These are phyloP conservation scores for Digitaria exilis DNA, from an alignment of 202 grass and related monocot species.

Conservation along the genomic window DNA sequence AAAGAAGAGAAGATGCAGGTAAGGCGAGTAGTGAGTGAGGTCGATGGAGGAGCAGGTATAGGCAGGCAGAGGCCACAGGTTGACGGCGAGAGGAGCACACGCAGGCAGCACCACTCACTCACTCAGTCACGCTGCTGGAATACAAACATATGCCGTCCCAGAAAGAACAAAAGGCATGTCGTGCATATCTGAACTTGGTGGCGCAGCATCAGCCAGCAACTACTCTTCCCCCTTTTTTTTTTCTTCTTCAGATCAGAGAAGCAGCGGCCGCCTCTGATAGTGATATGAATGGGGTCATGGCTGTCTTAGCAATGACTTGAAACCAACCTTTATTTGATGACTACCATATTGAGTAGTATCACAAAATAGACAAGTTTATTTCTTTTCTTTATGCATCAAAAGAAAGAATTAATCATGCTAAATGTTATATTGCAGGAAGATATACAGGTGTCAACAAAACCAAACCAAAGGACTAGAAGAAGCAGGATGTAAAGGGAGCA, in stretches of 20 bases:
- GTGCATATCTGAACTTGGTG: slow-evolving; percentile 19
- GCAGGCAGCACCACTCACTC: background rate
- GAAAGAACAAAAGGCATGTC: background rate
- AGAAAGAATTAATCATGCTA: background rate
- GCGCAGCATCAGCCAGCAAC: slow-evolving; percentile 15
- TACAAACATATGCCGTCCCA: no score
- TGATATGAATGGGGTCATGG: background rate
- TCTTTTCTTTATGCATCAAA: no score
- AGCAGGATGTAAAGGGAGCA: background rate
- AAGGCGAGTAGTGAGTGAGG: background rate
- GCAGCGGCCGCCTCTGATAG: background rate
- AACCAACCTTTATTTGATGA: background rate
- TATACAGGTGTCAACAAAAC: background rate
- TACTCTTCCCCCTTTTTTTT: no score
- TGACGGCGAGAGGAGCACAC: no score
- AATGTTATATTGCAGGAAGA: background rate
- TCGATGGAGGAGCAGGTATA: no score
- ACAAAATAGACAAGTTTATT: background rate
- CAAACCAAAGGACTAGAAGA: background rate
- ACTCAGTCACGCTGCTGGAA: background rate
- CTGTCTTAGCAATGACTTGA: background rate
- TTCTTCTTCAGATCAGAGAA: background rate
- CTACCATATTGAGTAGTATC: background rate
- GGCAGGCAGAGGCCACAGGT: background rate
- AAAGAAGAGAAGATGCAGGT: background rate